Base-by-base conservation (phyloP, 345 rosid genomes). In the Diplotaxis tenuifolia region DNA sequence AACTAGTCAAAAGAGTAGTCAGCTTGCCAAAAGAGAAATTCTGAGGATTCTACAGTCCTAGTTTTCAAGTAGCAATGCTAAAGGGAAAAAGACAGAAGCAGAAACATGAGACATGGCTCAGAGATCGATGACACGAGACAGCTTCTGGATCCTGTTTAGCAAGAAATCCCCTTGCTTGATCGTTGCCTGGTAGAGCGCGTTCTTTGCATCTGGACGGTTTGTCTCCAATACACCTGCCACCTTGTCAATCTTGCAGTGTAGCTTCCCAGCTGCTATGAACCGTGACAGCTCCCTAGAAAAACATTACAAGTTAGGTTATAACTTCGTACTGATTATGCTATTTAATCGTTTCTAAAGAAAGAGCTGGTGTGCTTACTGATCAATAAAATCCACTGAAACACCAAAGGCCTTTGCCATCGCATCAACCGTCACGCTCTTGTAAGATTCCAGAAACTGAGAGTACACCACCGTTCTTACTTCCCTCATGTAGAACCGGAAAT, bases 161-260 rank as follows among this genome's bases (percentile, higher is more conserved):
- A 96, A 72, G 86, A 96, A 92, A 84, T 96, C 99, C 6, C 99
- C 98, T 82, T 96, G 99, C 88, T 96, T 96, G 80, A 96, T 96
- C 6, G 98, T 96, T 50, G 93, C 89, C 75, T 96, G 99, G 85
- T 92, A 96, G 29, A 96, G 95, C 5, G 99, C 96, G 78, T 96
- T 96, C 92, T 96, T 92, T 4, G 93, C 96, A 82, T 96, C 99
- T 7, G 99, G 98, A 9, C 95, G 91, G 81, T 90, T 90, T 1
- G 99, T 96, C 84, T 96, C 99, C n/a, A 96, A 88, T 76, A 96
- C 98, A 68, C 98, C 99, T n/a, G 95, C 97, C 74, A 92, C 99
- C 80, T 96, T 96, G 77, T 96, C 99, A 65, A 96, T 96, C 91
- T 88, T 96, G 91, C 99, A 96, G 72, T 96, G 97, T 57, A 96